phyloP scores from a whole-genome alignment of 1,284 basidiomycete species.

The Ceratobasidium papillatum region DNA sequence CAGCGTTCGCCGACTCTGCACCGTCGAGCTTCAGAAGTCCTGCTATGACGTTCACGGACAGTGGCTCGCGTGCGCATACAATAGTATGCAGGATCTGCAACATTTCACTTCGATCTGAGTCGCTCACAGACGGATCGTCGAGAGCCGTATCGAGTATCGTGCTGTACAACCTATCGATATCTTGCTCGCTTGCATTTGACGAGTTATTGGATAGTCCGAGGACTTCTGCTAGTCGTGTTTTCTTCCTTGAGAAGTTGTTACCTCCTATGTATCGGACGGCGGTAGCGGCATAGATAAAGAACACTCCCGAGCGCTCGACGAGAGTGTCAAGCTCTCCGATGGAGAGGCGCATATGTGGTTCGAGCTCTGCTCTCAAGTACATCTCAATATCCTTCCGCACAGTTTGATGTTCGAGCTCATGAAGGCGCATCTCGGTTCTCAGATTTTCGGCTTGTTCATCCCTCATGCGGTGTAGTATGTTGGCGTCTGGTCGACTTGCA shows the following conservation, averaged over 20 bases:
- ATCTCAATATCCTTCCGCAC: neutral
- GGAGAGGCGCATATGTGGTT: neutral
- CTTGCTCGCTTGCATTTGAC: neutral
- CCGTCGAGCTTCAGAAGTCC: neutral
- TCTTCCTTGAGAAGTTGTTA: neutral
- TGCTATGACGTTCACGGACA: neutral
- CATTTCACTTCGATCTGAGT: neutral
- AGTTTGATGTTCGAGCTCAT: neutral
- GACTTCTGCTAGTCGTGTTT: neutral
- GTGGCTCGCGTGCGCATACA: slow-evolving; percentile 18
- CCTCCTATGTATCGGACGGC: neutral
- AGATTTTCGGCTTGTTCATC: too few relatives aligned
- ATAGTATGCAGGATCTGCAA: neutral
- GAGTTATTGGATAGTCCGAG: neutral
- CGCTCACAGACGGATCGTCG: neutral
- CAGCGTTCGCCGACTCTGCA: neutral
- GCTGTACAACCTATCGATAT: neutral
- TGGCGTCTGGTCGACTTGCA: neutral
- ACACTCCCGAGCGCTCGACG: neutral
- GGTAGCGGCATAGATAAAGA: slow-evolving; percentile 12
- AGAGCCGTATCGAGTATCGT: neutral
- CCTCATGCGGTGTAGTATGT: neutral
- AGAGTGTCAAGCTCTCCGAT: neutral
- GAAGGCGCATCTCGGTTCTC: neutral
- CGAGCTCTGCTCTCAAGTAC: neutral